phyloP scores from a whole-genome alignment of 129 eudicot genomes.

The Tagetes patula region DNA sequence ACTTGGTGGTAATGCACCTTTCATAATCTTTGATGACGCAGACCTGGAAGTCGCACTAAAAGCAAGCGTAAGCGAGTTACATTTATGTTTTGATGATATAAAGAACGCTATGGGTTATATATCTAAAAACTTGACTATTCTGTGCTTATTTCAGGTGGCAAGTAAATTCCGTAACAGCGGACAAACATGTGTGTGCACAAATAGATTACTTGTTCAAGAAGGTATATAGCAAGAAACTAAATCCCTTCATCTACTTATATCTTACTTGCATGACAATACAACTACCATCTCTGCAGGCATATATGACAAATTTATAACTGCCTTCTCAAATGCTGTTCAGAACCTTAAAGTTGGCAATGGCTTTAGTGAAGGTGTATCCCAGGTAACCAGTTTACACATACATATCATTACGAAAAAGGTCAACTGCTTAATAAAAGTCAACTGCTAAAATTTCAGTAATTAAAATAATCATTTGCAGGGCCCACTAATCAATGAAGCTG shows the following conservation, averaged over 20 bases:
- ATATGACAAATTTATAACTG: slow-evolving; percentile 68
- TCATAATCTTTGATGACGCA: slow-evolving; percentile 93
- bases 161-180: slow-evolving; percentile 83
- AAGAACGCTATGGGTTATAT: not conserved
- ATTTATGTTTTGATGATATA: not conserved
- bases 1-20: slow-evolving; percentile 99
- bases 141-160: slow-evolving; percentile 56
- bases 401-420: not conserved
- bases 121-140: not conserved
- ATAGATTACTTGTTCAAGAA: slow-evolving; percentile 91
- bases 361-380: slow-evolving; percentile 70
- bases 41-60: slow-evolving; percentile 86
- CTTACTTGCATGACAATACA: slow-evolving; percentile 19
- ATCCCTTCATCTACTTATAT: not conserved
- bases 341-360: slow-evolving; percentile 92
- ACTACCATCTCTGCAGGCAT: slow-evolving; percentile 56
- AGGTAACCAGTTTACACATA: slow-evolving; percentile 45
- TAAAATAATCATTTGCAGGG: slow-evolving; percentile 50
- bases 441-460: not conserved
- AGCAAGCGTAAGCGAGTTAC: slow-evolving; percentile 67
- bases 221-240: slow-evolving; percentile 41
- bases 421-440: not conserved
- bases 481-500: slow-evolving; percentile 91
- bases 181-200: slow-evolving; percentile 88
- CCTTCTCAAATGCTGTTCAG: slow-evolving; percentile 66